Percentiles rank a stretch among this genome's conserved stretches.
phyloP scores from a whole-genome alignment of 129 eudicot species.

The Apium graveolens region DNA sequence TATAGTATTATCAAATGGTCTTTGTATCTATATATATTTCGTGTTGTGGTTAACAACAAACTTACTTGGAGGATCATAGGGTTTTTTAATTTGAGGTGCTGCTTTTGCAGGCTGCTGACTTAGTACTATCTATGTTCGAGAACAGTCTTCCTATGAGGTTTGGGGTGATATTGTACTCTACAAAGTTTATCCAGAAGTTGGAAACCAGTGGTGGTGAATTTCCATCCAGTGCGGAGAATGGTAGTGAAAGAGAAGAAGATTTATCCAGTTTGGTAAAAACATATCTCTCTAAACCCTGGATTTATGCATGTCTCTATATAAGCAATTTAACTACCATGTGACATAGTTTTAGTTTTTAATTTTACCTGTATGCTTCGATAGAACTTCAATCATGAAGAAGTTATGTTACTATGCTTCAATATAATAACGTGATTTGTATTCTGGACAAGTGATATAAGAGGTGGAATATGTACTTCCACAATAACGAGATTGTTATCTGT shows the following conservation, averaged over 20 bases:
- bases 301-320: neutral
- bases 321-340: neutral
- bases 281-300: neutral
- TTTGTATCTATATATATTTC: neutral
- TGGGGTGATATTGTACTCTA: constrained; percentile 80
- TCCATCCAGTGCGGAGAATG: constrained; percentile 32
- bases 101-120: constrained; percentile 63
- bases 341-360: neutral
- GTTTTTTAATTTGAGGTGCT: constrained; percentile 7
- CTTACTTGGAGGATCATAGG: neutral
- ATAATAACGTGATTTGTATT: neutral
- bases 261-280: constrained; percentile 72
- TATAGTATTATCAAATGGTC: constrained; percentile 2
- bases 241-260: constrained; percentile 43
- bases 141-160: constrained; percentile 80
- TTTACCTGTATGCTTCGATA: neutral
- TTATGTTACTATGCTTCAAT: neutral
- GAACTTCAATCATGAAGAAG: neutral
- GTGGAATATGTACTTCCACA: neutral
- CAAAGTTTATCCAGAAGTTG: constrained; percentile 45
- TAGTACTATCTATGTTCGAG: constrained; percentile 55
- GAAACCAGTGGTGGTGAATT: constrained; percentile 63
- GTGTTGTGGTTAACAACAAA: neutral
- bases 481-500: neutral
- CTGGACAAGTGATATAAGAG: neutral